A percentile compares a stretch with the other conserved stretches of the same genome.
Evolutionary conservation across 2,329 filamentous ascomycete genomes (phyloP).

Genomic region (Plectosphaerella cucumerina): DNA sequence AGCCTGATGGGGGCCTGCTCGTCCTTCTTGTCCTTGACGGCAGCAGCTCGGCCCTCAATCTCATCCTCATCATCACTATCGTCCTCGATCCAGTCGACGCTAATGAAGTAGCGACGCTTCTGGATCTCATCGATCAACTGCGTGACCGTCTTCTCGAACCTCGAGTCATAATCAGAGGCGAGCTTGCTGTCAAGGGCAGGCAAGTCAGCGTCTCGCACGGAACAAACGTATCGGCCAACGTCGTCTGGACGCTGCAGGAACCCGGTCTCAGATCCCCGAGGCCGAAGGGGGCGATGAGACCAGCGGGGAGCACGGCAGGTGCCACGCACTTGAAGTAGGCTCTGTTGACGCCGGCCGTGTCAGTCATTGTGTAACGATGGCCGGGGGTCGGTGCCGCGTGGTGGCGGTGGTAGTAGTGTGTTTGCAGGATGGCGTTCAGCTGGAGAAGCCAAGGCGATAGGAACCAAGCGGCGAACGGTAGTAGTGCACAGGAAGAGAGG

Average conservation of each 20-base stretch:
- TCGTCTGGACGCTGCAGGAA: constrained; percentile 7
- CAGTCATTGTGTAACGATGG: constrained; percentile 2
- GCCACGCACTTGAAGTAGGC: constrained; percentile 13
- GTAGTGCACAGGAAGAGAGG: too few species aligned
- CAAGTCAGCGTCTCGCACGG: not conserved
- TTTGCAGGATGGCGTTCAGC: not conserved
- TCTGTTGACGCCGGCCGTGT: constrained; percentile 11
- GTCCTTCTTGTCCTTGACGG: constrained; percentile 3
- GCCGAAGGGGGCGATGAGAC: not conserved
- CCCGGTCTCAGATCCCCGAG: constrained; percentile 4
- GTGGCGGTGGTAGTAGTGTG: not conserved
- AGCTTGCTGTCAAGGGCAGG: constrained; percentile 34
- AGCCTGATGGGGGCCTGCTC: constrained; percentile 41
- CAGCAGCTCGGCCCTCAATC: constrained; percentile 16
- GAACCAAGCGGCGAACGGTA: not conserved
- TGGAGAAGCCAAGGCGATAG: not conserved
- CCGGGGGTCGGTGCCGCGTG: not conserved
- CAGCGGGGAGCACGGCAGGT: not conserved
- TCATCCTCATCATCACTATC: constrained; percentile 29
- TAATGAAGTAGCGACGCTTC: constrained; percentile 55
- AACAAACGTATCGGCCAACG: too few species aligned
- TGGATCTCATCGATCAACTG: constrained; percentile 52
- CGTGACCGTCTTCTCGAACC: constrained; percentile 48
- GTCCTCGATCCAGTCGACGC: constrained; percentile 48
- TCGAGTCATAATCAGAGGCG: constrained; percentile 52